A percentile compares a stretch with the other conserved stretches of the same genome.
These are phyloP conservation scores for Acorus gramineus DNA, from an alignment of 106 monocot genomes.

Conservation along the genomic window DNA sequence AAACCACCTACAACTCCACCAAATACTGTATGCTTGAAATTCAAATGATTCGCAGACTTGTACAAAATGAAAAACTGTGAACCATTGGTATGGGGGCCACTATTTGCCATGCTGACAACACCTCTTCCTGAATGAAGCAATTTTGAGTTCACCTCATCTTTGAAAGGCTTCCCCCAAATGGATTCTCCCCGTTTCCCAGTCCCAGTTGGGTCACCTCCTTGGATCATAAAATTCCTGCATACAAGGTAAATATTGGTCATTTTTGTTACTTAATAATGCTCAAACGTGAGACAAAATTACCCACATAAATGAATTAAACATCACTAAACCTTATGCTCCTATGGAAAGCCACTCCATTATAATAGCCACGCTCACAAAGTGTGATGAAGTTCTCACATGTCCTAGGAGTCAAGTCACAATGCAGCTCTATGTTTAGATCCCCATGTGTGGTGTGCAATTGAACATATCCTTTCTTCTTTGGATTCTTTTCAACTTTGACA, in stretches of 20 bases:
- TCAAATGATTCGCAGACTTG: conserved; percentile 49
- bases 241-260: background rate
- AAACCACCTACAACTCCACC: too few relatives aligned
- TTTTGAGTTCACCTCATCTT: too few relatives aligned
- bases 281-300: background rate
- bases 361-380: too few relatives aligned
- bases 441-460: conserved; percentile 96
- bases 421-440: conserved; percentile 84
- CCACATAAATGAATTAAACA: background rate
- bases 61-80: conserved; percentile 97
- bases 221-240: too few relatives aligned
- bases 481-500: conserved; percentile 86
- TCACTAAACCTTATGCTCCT: background rate
- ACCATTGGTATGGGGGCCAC: conserved; percentile 92
- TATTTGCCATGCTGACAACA: conserved; percentile 98
- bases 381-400: too few relatives aligned
- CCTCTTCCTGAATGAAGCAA: conserved; percentile 37
- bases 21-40: too few relatives aligned
- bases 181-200: conserved; percentile 35
- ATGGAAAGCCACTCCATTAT: too few relatives aligned
- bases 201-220: conserved; percentile 31
- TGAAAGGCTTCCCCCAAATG: too few relatives aligned
- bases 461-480: conserved; percentile 94
- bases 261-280: too few relatives aligned
- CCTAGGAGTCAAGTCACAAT: conserved; percentile 45